Conservation (phyloP, 306 rosid species). For the Prunus mongolica region DNA sequence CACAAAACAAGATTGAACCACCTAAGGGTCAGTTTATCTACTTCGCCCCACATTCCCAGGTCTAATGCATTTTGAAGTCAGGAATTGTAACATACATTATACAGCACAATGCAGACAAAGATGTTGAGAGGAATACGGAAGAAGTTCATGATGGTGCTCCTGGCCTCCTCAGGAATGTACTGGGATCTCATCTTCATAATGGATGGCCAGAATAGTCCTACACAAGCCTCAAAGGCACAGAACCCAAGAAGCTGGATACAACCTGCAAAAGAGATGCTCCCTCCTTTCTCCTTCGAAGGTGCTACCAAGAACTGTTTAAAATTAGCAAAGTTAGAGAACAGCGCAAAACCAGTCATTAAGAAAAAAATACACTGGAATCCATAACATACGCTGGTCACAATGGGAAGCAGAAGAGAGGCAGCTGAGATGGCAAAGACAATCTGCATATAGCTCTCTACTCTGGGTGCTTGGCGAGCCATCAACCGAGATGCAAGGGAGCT, state of each 20-base stretch:
- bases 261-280: constrained; percentile 71
- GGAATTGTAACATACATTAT: constrained; percentile 62
- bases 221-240: constrained; percentile 89
- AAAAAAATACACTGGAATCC: constrained; percentile 8
- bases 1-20: background rate
- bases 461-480: constrained; percentile 60
- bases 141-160: constrained; percentile 99
- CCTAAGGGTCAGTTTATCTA: background rate
- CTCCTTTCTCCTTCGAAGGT: constrained; percentile 67
- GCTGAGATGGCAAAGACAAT: constrained; percentile 66
- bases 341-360: constrained; percentile 7
- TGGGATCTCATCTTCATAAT: constrained; percentile 99
- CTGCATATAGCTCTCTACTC: constrained; percentile 91
- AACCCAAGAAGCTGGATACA: constrained; percentile 85
- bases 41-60: background rate
- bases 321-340: constrained; percentile 31
- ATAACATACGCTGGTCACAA: constrained; percentile 57
- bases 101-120: constrained; percentile 92
- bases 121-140: constrained; percentile 99
- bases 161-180: constrained; percentile 97
- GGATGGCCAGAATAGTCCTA: constrained; percentile 99
- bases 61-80: background rate
- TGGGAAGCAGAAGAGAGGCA: constrained; percentile 64
- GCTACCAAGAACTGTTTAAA: constrained; percentile 68
- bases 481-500: constrained; percentile 84